Evolutionary conservation across 192 early-diverging fungal species (phyloP), one percentile per base, ranked within the genome.

Genomic region (Spizellomyces punctatus): DNA sequence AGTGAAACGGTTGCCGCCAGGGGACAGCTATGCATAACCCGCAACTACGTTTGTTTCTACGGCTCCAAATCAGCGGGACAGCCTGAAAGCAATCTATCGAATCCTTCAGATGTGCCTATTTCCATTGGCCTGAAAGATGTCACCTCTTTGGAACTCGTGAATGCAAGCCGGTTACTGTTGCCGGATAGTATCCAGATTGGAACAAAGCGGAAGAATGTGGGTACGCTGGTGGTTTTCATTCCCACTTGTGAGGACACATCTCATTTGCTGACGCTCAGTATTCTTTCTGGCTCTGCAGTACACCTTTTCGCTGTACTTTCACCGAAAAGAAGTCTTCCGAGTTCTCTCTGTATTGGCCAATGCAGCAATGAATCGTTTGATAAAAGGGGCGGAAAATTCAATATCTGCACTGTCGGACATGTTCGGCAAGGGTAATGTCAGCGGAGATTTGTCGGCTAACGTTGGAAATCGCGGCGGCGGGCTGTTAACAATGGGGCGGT

Each of bases 331-430:
- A 64, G 82, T 87, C 5, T 87, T 69, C 62, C 79, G 83, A 9
- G 63, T 76, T 10, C 64, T 87, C 6, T 75, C 45, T 17, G 69
- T 69, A 14, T 75, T 87, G 6, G 56, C 68, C 42, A 78, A 87
- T 58, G 82, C 85, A 43, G 80, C 85, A 7, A 87, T 87, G 85
- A 82, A 87, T 58, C 72, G 82, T 10, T 75, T 87, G 6, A 77
- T 87, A 36, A 87, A 85, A 67, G 85, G 85, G 6, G 82, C 85
- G 16, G 85, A 87, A 69, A 83, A 75, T 21, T 85, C 85, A 0
- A 57, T 83, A 14, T 79, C 82, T n/a, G 73, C 81, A 14, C 74
- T 80, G 6, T 71, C 79, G 8, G 85, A 87, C 46, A 81, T 87
- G 81, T 87, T 79, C 78, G 72, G 82, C 10, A 87, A 87, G 67